Percentiles rank a stretch among this genome's conserved stretches.
Conservation (phyloP, 257 asterid genomes). For the Solanum ossicruentum region DNA sequence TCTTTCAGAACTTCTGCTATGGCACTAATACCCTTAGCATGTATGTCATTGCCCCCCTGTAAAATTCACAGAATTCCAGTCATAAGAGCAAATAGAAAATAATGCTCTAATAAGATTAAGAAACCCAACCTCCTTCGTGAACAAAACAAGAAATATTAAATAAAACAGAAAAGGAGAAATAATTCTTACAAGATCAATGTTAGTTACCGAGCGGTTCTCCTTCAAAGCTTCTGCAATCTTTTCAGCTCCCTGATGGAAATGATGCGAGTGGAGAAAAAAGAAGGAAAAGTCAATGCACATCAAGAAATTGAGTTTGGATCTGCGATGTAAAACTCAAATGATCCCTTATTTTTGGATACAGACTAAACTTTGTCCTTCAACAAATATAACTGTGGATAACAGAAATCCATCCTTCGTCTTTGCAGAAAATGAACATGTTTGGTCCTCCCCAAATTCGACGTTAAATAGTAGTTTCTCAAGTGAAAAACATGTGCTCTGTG, state of each 20-base stretch:
- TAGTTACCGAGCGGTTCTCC: conserved; percentile 71
- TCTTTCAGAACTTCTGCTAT: conserved; percentile 75
- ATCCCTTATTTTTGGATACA: neutral
- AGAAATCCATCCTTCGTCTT: neutral
- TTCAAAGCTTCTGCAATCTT: conserved; percentile 80
- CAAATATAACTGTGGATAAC: neutral
- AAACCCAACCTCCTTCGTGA: neutral
- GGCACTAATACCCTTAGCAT: conserved; percentile 56
- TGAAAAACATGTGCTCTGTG: neutral
- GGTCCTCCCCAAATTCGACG: neutral
- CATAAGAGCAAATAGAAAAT: neutral
- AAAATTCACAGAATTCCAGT: conserved; percentile 1
- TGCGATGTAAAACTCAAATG: neutral
- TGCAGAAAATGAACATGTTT: neutral
- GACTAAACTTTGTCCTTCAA: neutral
- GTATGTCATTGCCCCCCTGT: conserved; percentile 96
- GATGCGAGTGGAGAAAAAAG: neutral
- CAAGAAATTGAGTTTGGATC: neutral
- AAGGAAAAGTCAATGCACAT: neutral
- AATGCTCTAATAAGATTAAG: neutral
- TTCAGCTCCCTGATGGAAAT: conserved; percentile 53
- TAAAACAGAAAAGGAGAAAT: neutral
- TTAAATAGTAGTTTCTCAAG: neutral
- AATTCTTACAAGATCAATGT: conserved; percentile 60
- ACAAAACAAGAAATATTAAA: neutral